Base-by-base conservation (phyloP, 495 filamentous ascomycete species). In the Penicillium bovifimosum region DNA sequence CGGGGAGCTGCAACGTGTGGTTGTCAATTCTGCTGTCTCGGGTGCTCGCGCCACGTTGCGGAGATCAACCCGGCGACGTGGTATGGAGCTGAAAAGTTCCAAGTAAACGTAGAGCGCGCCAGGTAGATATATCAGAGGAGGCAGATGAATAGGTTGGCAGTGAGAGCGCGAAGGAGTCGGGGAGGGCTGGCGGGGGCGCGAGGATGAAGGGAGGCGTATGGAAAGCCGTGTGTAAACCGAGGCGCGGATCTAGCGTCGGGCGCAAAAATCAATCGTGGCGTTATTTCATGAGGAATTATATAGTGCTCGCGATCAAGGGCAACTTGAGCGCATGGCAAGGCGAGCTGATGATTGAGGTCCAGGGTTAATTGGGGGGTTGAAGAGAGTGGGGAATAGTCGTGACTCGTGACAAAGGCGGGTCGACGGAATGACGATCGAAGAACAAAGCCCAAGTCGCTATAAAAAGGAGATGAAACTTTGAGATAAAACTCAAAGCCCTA, bases 51-150 rank as follows among this genome's bases (percentile, higher is more conserved):
- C 50, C 51, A 54, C 53, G 9, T 20, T 52, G 49, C 45, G 43
- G 55, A 65, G 54, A 50, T 55, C 43, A 35, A 50, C 49, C 50
- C 54, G 46, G 52, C 33, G 47, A 55, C 14, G 39, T 31, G 31
- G 40, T 24, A 40, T 26, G 13, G 31, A 52, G 24, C 11, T 14
- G 20, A 40, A 28, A 6, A 32, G 33, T 36, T 43, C 13, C 1
- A 41, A 14, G 2, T 8, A 9, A 24, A 9, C 40, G 16, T 16
- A 9, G 43, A 47, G 36, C 13, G 36, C 20, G 39, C 35, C 9
- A 2, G 5, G 14, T 14, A 11, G 28, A 11, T 16, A 41, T 35
- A 45, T 38, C n/a, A 17, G 45, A 33, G 3, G 28, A 38, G 33
- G 33, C 10, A 27, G 10, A 48, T 38, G 1, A 10, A 14, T 26